These are phyloP conservation scores for Solidago caesia DNA, from an alignment of 129 eudicot species.

Conservation along the genomic window DNA sequence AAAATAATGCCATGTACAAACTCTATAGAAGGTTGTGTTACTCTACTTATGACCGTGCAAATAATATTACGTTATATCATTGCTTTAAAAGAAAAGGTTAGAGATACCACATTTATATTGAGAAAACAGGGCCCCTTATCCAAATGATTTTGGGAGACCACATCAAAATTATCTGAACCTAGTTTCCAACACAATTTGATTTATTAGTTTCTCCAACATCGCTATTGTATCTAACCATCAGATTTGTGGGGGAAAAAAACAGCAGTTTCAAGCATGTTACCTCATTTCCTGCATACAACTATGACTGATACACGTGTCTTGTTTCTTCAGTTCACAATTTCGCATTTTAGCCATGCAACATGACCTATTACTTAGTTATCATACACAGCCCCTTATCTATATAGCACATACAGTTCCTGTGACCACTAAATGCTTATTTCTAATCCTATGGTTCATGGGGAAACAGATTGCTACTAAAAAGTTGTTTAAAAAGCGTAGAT, in stretches of 20 bases:
- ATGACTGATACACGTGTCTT: background rate
- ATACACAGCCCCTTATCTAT: constrained; percentile 3
- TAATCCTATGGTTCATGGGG: background rate
- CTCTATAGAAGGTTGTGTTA: no score
- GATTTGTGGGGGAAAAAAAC: no score
- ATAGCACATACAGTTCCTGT: background rate
- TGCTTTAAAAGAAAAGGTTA: constrained; percentile 6
- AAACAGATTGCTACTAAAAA: background rate
- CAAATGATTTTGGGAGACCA: background rate
- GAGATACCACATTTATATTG: background rate
- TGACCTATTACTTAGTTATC: background rate
- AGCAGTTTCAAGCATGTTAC: background rate
- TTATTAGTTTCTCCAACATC: background rate
- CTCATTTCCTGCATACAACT: background rate
- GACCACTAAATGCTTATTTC: background rate
- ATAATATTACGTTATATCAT: background rate
- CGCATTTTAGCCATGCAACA: background rate
- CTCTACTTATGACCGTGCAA: background rate
- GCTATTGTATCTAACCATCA: background rate
- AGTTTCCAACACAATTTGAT: background rate
- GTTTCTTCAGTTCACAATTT: background rate
- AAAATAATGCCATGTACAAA: no score
- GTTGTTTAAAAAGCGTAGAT: background rate
- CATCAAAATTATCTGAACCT: background rate
- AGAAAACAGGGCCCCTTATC: background rate